Conservation (phyloP, 2,329 filamentous ascomycete species). For the Cryphonectria japonica region DNA sequence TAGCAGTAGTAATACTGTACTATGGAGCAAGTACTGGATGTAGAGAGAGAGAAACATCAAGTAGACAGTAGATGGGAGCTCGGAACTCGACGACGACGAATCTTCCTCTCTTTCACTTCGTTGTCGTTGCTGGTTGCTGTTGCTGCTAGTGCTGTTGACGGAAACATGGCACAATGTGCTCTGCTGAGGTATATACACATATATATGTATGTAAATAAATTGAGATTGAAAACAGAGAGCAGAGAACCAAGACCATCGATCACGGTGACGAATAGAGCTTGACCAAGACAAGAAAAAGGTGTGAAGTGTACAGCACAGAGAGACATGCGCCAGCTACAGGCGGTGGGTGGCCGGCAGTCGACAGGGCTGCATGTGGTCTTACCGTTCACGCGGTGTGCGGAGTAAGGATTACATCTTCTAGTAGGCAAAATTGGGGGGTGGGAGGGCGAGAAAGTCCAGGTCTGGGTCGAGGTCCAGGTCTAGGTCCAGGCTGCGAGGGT, state of each 20-base stretch:
- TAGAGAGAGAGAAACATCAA: neutral
- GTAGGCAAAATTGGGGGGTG: too few species aligned
- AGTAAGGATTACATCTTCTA: neutral
- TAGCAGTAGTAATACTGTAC: neutral
- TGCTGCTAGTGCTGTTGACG: neutral
- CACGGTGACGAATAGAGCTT: neutral
- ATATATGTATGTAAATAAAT: neutral
- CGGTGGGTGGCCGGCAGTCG: slow-evolving; percentile 1
- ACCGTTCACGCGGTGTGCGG: neutral
- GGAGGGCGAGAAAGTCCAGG: neutral
- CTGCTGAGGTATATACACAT: neutral
- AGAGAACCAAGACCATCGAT: neutral
- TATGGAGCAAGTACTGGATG: neutral
- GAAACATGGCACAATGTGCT: neutral
- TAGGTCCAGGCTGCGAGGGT: neutral
- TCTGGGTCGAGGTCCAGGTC: neutral
- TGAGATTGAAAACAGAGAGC: neutral
- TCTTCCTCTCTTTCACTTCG: neutral
- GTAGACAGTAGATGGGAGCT: neutral
- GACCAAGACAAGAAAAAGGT: neutral
- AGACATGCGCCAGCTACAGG: neutral
- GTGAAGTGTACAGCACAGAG: neutral
- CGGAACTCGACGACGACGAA: neutral
- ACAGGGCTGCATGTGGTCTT: slow-evolving; percentile 4
- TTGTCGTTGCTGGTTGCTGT: neutral